phyloP scores from a whole-genome alignment of 140 eudicot species.

The Erigeron philadelphicus region DNA sequence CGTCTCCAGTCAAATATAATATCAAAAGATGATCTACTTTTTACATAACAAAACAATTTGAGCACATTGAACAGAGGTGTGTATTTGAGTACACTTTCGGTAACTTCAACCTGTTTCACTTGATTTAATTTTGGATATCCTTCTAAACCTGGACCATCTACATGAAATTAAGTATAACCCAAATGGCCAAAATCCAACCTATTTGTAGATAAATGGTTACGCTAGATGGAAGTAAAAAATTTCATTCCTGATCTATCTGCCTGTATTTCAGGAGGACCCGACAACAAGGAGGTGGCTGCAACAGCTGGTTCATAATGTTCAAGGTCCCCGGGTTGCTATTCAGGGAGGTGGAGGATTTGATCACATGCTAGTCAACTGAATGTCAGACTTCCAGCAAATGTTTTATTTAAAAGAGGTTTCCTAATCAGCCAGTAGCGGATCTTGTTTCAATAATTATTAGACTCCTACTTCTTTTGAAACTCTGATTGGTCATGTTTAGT shows the following conservation, averaged over 20 bases:
- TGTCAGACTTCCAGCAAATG: not conserved
- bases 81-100: too few relatives aligned
- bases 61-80: too few relatives aligned
- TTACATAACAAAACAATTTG: too few relatives aligned
- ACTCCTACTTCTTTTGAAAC: not conserved
- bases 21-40: too few relatives aligned
- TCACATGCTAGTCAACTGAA: conserved; percentile 62
- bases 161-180: too few relatives aligned
- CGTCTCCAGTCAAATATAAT: too few relatives aligned
- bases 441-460: conserved; percentile 3
- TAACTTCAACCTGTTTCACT: too few relatives aligned
- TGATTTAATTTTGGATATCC: too few relatives aligned
- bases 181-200: too few relatives aligned
- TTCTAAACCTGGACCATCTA: too few relatives aligned
- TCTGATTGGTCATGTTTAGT: conserved; percentile 9
- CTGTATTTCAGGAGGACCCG: conserved; percentile 64
- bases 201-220: too few relatives aligned
- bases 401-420: conserved; percentile 12
- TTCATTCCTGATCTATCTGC: not conserved
- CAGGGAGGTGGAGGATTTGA: conserved; percentile 76
- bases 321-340: conserved; percentile 62
- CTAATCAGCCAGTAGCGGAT: not conserved
- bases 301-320: conserved; percentile 74
- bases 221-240: too few relatives aligned
- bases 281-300: conserved; percentile 74